Conservation (phyloP, 441 rosid species). For the Viola pubescens region DNA sequence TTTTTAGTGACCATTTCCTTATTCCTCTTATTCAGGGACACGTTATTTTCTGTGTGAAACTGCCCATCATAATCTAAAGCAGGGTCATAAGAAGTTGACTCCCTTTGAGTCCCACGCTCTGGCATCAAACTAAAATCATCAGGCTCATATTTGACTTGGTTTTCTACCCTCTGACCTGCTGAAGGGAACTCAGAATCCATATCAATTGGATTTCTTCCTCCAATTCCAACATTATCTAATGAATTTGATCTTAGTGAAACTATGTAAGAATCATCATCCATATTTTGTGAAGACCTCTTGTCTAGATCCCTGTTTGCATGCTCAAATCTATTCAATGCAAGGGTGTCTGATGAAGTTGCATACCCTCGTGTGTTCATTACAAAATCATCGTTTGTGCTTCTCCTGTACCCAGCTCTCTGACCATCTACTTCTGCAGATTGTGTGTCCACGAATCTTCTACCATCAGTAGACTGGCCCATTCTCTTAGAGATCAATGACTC, state of each 20-base stretch:
- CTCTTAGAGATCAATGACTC: constrained; percentile 40
- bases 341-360: constrained; percentile 36
- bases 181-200: constrained; percentile 59
- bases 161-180: constrained; percentile 33
- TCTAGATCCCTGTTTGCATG: constrained; percentile 34
- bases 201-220: constrained; percentile 44
- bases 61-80: constrained; percentile 70
- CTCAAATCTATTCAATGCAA: constrained; percentile 49
- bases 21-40: constrained; percentile 35
- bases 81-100: constrained; percentile 61
- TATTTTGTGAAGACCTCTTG: constrained; percentile 37
- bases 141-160: constrained; percentile 54
- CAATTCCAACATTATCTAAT: constrained; percentile 34
- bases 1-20: constrained; percentile 41
- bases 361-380: constrained; percentile 33
- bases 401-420: constrained; percentile 36
- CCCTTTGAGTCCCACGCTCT: constrained; percentile 54
- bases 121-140: constrained; percentile 73
- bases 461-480: constrained; percentile 29
- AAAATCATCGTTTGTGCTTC: constrained; percentile 46
- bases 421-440: constrained; percentile 38
- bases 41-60: constrained; percentile 26
- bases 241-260: constrained; percentile 46
- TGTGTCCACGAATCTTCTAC: constrained; percentile 30
- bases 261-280: constrained; percentile 72